These are phyloP conservation scores for Pelargonium fulgidum DNA, from an alignment of 441 rosid genomes.

Conservation along the genomic window DNA sequence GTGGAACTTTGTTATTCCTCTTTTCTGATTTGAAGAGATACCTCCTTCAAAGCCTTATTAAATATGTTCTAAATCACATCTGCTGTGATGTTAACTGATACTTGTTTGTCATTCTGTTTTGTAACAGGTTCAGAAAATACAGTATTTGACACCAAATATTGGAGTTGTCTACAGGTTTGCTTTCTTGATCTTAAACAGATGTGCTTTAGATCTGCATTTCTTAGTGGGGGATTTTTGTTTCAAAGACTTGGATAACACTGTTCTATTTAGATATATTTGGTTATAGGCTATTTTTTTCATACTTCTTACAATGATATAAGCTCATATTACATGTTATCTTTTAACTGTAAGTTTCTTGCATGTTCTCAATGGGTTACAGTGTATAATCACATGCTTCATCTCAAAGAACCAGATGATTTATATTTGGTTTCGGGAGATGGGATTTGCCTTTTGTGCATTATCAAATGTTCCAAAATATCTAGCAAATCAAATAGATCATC, in stretches of 20 bases:
- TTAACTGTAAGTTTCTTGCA: background rate
- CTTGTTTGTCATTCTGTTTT: slow-evolving; percentile 6
- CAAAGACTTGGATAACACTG: background rate
- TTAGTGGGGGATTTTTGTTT: background rate
- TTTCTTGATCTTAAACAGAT: slow-evolving; percentile 15
- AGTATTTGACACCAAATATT: slow-evolving; percentile 75
- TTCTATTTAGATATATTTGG: background rate
- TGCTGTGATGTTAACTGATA: background rate
- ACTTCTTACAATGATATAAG: background rate
- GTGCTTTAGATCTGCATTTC: background rate
- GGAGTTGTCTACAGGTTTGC: slow-evolving; percentile 95
- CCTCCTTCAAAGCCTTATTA: background rate
- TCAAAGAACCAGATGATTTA: background rate
- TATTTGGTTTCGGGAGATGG: background rate
- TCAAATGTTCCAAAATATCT: background rate
- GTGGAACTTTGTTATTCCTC: no score
- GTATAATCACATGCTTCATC: background rate
- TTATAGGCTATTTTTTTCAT: background rate
- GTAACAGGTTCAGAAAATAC: slow-evolving; percentile 88
- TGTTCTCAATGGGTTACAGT: background rate
- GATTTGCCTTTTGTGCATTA: background rate
- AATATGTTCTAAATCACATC: background rate
- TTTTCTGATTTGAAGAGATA: background rate
- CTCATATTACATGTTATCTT: background rate
- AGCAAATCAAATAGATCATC: background rate